A percentile compares a stretch with the other conserved stretches of the same genome.
Evolutionary conservation across 371 early-diverging fungal genomes (phyloP).

Genomic region (Dipsacomyces acuminosporus): DNA sequence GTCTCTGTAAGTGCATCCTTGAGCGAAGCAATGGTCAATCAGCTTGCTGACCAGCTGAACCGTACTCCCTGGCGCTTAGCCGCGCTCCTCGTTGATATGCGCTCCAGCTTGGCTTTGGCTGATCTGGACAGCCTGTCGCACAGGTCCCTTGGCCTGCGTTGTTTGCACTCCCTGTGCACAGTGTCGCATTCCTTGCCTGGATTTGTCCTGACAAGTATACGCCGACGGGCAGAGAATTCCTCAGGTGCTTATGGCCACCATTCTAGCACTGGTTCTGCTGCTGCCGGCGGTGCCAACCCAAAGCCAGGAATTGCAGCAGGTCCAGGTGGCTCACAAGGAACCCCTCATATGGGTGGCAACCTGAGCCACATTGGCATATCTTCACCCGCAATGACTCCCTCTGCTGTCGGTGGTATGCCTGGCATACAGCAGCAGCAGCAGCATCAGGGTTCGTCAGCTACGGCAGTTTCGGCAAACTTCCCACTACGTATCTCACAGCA

Average conservation of each 20-base stretch:
- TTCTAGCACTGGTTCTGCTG: too few species aligned
- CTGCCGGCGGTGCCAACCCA: too few species aligned
- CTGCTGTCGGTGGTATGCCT: neutral
- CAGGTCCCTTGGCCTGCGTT: constrained; percentile 37
- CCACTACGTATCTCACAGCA: constrained; percentile 34
- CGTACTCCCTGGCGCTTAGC: constrained; percentile 45
- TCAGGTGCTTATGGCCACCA: neutral
- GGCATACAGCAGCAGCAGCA: constrained; percentile 5
- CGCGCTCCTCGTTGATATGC: constrained; percentile 43
- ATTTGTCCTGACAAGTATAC: constrained; percentile 16
- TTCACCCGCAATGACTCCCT: too few species aligned
- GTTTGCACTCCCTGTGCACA: constrained; percentile 16
- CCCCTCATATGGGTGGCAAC: too few species aligned
- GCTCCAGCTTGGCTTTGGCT: constrained; percentile 39
- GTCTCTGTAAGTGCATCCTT: constrained; percentile 20
- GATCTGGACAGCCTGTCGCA: constrained; percentile 43
- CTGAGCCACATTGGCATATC: too few species aligned
- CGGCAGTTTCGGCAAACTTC: constrained; percentile 15
- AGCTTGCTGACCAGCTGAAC: constrained; percentile 43
- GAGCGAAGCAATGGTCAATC: constrained; percentile 34
- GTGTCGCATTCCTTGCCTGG: constrained; percentile 14
- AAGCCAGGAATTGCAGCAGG: neutral
- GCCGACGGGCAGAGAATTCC: constrained; percentile 5
- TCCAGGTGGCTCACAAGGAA: too few species aligned
- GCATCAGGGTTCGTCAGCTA: neutral